These are phyloP conservation scores for Candida ulmi DNA, from an alignment of 805 yeast species.

Conservation along the genomic window DNA sequence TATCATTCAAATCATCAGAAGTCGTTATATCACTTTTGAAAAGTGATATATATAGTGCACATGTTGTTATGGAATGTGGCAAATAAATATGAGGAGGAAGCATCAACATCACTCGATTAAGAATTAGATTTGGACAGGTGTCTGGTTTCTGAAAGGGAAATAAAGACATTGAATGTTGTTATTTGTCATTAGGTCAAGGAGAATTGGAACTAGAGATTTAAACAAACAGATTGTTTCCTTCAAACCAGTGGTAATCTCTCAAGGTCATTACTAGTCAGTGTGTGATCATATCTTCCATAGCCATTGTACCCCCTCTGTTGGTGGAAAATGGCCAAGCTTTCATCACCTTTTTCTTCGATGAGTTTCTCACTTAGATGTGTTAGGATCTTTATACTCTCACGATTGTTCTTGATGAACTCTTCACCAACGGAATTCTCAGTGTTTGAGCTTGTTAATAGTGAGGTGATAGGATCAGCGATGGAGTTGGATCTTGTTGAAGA, in stretches of 20 bases:
- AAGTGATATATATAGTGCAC: too few relatives aligned
- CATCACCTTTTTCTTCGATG: slow-evolving; percentile 2
- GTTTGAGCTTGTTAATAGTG: neutral
- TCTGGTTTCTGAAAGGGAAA: too few relatives aligned
- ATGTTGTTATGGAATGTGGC: too few relatives aligned
- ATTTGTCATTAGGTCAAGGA: too few relatives aligned
- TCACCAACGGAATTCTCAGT: neutral
- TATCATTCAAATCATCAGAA: too few relatives aligned
- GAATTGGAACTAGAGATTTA: too few relatives aligned
- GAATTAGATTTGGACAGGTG: too few relatives aligned
- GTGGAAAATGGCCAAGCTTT: slow-evolving; percentile 20
- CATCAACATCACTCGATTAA: too few relatives aligned
- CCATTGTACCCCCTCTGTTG: slow-evolving; percentile 25
- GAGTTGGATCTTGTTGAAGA: neutral
- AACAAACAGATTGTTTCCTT: neutral
- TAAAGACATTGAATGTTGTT: too few relatives aligned
- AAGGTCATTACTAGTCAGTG: slow-evolving; percentile 13
- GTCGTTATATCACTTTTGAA: too few relatives aligned
- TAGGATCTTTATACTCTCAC: slow-evolving; percentile 9
- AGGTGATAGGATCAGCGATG: neutral
- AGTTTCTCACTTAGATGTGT: slow-evolving; percentile 14
- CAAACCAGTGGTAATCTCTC: slow-evolving; percentile 1
- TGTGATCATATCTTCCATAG: slow-evolving; percentile 22
- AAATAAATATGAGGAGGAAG: too few relatives aligned
- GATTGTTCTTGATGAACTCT: slow-evolving; percentile 2